Base-by-base conservation (phyloP, 2,329 filamentous ascomycete species). In the Fusarium tupiense region DNA sequence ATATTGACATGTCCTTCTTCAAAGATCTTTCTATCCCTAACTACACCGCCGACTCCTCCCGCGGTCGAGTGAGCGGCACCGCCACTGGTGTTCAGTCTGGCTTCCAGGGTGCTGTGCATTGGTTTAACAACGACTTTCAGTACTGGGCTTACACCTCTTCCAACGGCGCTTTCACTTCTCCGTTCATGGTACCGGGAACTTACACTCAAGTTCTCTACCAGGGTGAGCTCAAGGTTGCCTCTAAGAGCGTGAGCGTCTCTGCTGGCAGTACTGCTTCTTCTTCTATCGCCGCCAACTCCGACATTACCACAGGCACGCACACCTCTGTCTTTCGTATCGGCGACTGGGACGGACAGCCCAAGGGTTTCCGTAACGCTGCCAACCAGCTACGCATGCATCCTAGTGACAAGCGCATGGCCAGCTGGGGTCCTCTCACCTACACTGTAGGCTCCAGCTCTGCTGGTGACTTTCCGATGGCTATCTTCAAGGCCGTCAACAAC, bases 371-470 rank as follows among this genome's bases (percentile, higher is more conserved):
- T 73, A 93, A 93, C 78, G 91, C 91, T 20, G 90, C 87, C 62
- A 91, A 91, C 76, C 88, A 91, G 78, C 85, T 90, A 20, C 87
- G 90, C 59, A 93, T 93, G 91, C 91, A 93, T 78, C 91, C 91
- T 7, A 89, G 88, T 8, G 91, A 92, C 81, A 82, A 82, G 44
- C 88, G 91, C 76, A 93, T 93, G 91, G 81, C 84, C 33, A 84
- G 83, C 64, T 93, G 91, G 91, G 86, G 84, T 0, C 86, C 89
- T 2, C 76, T 86, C 19, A 92, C 90, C 2, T 92, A 91, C 81
- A 91, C 88, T 5, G 87, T 91, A 17, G 90, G 90, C 46, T 86
- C 85, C 29, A 89, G 87, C 31, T 79, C 82, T 11, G 77, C 86
- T 4, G 81, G 82, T 8, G 85, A 87, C 67, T 91, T 92, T 77